These are phyloP conservation scores for Teratosphaeria zuluensis DNA, from an alignment of 2,329 filamentous ascomycete genomes.

Conservation along the genomic window DNA sequence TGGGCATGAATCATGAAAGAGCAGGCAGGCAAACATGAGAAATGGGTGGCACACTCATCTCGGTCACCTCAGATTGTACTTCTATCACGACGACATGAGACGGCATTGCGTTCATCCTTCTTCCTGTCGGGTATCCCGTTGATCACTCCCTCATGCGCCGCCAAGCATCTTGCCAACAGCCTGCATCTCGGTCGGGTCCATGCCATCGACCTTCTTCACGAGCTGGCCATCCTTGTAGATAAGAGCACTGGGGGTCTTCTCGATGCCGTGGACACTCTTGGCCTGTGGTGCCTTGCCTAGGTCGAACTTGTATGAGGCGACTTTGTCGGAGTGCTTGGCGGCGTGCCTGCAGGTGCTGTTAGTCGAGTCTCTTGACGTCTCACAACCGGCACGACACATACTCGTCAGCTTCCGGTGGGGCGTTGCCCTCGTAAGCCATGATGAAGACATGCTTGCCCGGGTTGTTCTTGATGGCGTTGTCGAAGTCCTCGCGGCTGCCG, in stretches of 20 bases:
- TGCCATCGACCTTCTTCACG: conserved; percentile 20
- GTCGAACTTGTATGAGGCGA: conserved; percentile 22
- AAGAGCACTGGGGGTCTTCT: conserved; percentile 17
- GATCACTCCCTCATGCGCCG: neutral
- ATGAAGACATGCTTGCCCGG: conserved; percentile 25
- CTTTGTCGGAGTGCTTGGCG: conserved; percentile 17
- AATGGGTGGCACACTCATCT: neutral
- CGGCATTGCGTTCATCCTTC: neutral
- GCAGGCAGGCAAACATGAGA: neutral
- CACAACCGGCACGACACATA: conserved; percentile 7
- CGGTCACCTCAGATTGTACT: neutral
- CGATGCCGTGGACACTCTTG: conserved; percentile 16
- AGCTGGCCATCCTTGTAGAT: conserved; percentile 25
- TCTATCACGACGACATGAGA: neutral
- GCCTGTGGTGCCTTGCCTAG: conserved; percentile 4
- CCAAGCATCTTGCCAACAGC: conserved; percentile 12
- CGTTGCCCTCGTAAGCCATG: conserved; percentile 20
- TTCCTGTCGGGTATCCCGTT: neutral
- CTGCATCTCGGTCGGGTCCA: conserved; percentile 13
- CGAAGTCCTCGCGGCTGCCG: conserved; percentile 22
- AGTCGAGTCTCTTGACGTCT: neutral
- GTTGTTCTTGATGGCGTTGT: conserved; percentile 17
- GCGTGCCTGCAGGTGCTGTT: conserved; percentile 15
- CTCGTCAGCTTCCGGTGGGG: conserved; percentile 19
- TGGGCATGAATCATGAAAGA: neutral